A percentile compares a stretch with the other conserved stretches of the same genome.
phyloP scores from a whole-genome alignment of 202 grass and related monocot genomes.

The Bolboschoenoplectus hybrid region DNA sequence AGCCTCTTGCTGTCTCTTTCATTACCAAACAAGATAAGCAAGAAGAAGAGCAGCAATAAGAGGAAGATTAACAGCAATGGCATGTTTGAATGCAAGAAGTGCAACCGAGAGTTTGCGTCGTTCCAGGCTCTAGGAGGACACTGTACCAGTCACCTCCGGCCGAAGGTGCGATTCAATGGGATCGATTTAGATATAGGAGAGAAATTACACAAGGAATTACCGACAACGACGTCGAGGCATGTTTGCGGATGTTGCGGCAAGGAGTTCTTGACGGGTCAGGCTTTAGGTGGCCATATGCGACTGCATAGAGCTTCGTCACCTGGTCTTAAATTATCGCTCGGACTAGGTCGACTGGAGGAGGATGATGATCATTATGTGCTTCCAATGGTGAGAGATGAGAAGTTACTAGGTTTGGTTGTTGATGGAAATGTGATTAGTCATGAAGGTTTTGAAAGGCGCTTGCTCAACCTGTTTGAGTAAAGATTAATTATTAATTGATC shows the following conservation, averaged over 20 bases:
- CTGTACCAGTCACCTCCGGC: constrained; percentile 72
- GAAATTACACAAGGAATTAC: not conserved
- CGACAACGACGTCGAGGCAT: not conserved
- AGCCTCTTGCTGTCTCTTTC: constrained; percentile 21
- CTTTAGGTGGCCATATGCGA: constrained; percentile 40
- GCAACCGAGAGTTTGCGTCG: constrained; percentile 60
- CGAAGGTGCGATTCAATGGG: constrained; percentile 47
- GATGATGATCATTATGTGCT: not conserved
- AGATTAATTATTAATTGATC: not conserved
- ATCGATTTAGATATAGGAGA: constrained; percentile 32
- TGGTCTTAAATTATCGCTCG: not conserved
- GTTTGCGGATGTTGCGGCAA: not conserved
- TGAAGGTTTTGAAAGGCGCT: not conserved
- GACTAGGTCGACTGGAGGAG: not conserved
- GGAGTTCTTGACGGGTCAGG: constrained; percentile 31
- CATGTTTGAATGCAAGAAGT: constrained; percentile 85
- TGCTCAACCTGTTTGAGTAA: constrained; percentile 35
- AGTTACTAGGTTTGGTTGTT: not conserved
- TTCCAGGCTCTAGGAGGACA: constrained; percentile 90
- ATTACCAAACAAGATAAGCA: constrained; percentile 1
- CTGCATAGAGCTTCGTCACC: constrained; percentile 26
- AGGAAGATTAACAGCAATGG: constrained; percentile 52
- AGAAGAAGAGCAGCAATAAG: constrained; percentile 26
- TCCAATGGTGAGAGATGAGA: not conserved
- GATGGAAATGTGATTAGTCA: not conserved